A percentile compares a stretch with the other conserved stretches of the same genome.
Evolutionary conservation across 2,329 filamentous ascomycete genomes (phyloP).

Genomic region (Rhexocercosporidium sp.): DNA sequence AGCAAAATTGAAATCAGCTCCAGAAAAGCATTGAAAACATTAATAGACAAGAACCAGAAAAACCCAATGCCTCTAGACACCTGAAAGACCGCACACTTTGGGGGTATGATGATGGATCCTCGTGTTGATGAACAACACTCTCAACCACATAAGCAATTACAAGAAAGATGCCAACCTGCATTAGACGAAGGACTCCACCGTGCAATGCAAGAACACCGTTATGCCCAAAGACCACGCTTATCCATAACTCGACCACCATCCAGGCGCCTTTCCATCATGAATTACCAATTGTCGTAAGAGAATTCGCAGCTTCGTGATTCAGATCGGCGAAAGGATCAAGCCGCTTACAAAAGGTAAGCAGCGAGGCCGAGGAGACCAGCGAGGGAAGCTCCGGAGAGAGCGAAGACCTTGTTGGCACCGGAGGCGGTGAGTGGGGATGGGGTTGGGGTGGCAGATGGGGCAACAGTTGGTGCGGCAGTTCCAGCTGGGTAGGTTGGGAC

Average conservation of each 20-base stretch:
- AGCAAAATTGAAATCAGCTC: constrained; percentile 4
- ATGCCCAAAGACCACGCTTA: constrained; percentile 31
- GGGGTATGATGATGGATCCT: constrained; percentile 44
- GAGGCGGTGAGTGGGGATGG: constrained; percentile 53
- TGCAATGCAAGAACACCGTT: constrained; percentile 46
- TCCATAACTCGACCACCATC: constrained; percentile 37
- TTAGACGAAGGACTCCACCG: constrained; percentile 43
- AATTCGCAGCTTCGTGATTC: constrained; percentile 44
- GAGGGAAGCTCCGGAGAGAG: constrained; percentile 62
- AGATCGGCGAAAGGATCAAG: constrained; percentile 54
- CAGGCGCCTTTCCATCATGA: constrained; percentile 46
- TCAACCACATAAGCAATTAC: constrained; percentile 49
- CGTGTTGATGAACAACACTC: constrained; percentile 42
- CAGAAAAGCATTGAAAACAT: constrained; percentile 10
- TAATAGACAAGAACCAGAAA: constrained; percentile 16
- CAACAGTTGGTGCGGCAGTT: constrained; percentile 32
- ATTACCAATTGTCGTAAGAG: constrained; percentile 47
- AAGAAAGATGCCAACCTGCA: constrained; percentile 47
- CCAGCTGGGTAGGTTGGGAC: constrained; percentile 24
- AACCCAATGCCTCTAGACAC: constrained; percentile 34
- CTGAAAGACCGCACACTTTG: constrained; percentile 46
- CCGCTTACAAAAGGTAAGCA: constrained; percentile 48
- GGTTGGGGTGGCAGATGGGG: constrained; percentile 40
- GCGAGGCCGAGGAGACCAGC: constrained; percentile 65
- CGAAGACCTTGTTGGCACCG: constrained; percentile 61